These are phyloP conservation scores for Cordyceps pruinosa DNA, from an alignment of 2,329 filamentous ascomycete genomes.

Conservation along the genomic window DNA sequence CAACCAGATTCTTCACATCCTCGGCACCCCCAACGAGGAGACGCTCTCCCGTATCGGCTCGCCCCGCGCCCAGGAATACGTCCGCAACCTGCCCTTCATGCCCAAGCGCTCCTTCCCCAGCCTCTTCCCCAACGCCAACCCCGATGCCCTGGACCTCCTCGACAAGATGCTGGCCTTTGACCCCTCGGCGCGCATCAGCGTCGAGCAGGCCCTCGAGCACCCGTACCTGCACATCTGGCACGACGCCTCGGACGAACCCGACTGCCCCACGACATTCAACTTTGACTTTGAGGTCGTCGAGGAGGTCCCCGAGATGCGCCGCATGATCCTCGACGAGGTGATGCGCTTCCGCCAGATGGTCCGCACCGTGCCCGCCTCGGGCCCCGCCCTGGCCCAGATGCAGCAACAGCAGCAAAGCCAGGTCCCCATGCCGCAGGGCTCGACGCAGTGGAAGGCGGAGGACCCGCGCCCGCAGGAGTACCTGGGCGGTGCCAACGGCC, in stretches of 20 bases:
- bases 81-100: slow-evolving; percentile 93
- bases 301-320: slow-evolving; percentile 89
- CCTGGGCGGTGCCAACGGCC: slow-evolving; percentile 37
- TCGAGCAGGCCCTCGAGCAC: slow-evolving; percentile 93
- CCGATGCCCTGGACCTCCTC: slow-evolving; percentile 87
- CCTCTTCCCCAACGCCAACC: slow-evolving; percentile 91
- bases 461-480: slow-evolving; percentile 57
- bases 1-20: slow-evolving; percentile 97
- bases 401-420: slow-evolving; percentile 34
- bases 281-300: slow-evolving; percentile 98
- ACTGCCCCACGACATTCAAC: slow-evolving; percentile 90
- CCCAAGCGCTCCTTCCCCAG: slow-evolving; percentile 82
- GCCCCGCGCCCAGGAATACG: slow-evolving; percentile 93
- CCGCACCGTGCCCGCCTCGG: slow-evolving; percentile 40
- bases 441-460: slow-evolving; percentile 50
- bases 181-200: slow-evolving; percentile 83
- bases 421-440: slow-evolving; percentile 47
- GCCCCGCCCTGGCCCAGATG: slow-evolving; percentile 26
- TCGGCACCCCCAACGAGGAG: slow-evolving; percentile 93
- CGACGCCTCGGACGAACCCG: slow-evolving; percentile 90
- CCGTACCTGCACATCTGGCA: slow-evolving; percentile 98
- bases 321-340: slow-evolving; percentile 96
- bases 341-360: slow-evolving; percentile 67
- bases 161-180: slow-evolving; percentile 98
- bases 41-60: slow-evolving; percentile 91